These are phyloP conservation scores for Musa itinerans DNA, from an alignment of 176 grass and related monocot species.

Conservation along the genomic window DNA sequence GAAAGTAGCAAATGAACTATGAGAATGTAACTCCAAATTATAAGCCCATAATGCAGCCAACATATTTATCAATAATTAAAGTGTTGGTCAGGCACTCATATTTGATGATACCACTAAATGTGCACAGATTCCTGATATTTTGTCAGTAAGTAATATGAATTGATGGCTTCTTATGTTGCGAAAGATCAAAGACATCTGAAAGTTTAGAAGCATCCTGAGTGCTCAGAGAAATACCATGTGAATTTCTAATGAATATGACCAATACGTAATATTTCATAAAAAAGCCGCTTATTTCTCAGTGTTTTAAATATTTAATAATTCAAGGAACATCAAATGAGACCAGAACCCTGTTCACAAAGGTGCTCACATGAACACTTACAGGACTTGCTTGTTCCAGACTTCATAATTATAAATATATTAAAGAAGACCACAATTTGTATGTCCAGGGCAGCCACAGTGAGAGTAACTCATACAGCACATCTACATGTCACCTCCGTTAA, in stretches of 20 bases:
- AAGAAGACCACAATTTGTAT: neutral
- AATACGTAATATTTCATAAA: too few relatives aligned
- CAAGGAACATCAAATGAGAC: too few relatives aligned
- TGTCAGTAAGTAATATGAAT: neutral
- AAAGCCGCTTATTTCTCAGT: too few relatives aligned
- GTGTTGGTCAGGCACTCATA: neutral
- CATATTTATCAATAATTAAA: neutral
- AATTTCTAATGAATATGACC: too few relatives aligned
- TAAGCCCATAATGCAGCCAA: neutral
- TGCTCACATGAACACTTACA: neutral
- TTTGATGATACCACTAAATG: too few relatives aligned
- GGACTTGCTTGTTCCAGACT: neutral
- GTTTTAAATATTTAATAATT: too few relatives aligned
- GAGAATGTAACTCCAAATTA: neutral
- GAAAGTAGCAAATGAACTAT: neutral
- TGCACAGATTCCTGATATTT: too few relatives aligned
- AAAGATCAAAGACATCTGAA: neutral
- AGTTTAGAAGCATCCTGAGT: neutral
- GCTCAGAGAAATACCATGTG: neutral
- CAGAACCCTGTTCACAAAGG: too few relatives aligned
- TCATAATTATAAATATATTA: neutral
- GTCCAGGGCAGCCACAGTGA: neutral
- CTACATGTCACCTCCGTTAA: neutral
- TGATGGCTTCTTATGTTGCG: neutral
- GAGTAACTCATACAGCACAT: neutral